phyloP scores from a whole-genome alignment of 1,284 basidiomycete species.

The Malassezia furfur region DNA sequence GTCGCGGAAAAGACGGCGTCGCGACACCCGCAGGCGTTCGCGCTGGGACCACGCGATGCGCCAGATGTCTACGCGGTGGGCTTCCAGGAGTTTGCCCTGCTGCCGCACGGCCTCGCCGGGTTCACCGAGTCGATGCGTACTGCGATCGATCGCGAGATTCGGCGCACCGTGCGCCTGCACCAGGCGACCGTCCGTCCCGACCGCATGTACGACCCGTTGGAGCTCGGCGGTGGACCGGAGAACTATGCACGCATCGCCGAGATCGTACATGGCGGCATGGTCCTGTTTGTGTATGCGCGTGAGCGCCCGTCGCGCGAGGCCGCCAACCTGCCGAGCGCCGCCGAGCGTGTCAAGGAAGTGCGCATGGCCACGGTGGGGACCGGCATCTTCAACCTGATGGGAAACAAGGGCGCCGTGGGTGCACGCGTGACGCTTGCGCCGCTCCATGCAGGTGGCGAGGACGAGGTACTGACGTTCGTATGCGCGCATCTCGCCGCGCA shows the following conservation, averaged over 20 bases:
- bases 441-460: slow-evolving; percentile 49
- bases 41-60: slow-evolving; percentile 29
- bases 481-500: slow-evolving; percentile 81
- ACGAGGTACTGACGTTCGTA: slow-evolving; percentile 62
- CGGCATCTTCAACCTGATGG: slow-evolving; percentile 56
- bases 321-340: slow-evolving; percentile 50
- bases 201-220: slow-evolving; percentile 36
- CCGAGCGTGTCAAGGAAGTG: slow-evolving; percentile 38
- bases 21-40: slow-evolving; percentile 12
- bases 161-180: slow-evolving; percentile 41
- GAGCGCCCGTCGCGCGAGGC: slow-evolving; percentile 51
- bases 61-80: slow-evolving; percentile 73
- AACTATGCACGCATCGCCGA: slow-evolving; percentile 36
- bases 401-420: slow-evolving; percentile 91
- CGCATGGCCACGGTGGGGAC: slow-evolving; percentile 40
- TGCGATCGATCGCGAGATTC: slow-evolving; percentile 55
- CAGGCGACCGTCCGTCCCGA: slow-evolving; percentile 37
- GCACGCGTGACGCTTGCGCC: slow-evolving; percentile 64
- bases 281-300: slow-evolving; percentile 61
- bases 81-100: slow-evolving; percentile 76
- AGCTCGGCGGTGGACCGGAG: slow-evolving; percentile 40
- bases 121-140: slow-evolving; percentile 55
- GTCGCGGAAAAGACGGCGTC: slow-evolving; percentile 11
- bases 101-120: slow-evolving; percentile 50
- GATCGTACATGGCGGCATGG: slow-evolving; percentile 39